Base-by-base conservation (phyloP, 306 rosid genomes). In the Ormosia semicastrata region DNA sequence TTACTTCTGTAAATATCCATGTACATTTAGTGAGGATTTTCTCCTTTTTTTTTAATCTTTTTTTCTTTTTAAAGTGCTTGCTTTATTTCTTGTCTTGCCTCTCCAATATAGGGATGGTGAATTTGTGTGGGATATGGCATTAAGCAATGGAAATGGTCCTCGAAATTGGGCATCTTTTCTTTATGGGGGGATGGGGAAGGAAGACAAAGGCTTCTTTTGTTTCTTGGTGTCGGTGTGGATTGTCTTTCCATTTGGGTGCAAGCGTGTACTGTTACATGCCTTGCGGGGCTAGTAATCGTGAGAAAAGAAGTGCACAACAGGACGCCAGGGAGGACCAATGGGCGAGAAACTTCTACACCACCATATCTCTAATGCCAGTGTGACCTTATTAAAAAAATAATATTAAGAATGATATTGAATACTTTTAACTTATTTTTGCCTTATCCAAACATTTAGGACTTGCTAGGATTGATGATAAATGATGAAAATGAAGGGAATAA, bases 151-250 rank as follows among this genome's bases (percentile, higher is more conserved):
- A 74, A 76, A 66, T 50, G 54, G 77, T 54, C 91, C 85, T 88
- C 17, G 73, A 76, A 78, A 33, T 85, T 43, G 88, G 53, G 83
- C 66, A 84, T 81, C 78, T 76, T 52, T 78, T 62, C 74, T 85
- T 73, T 63, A 57, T 47, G 53, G 84, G 78, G 14, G 2, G 40
- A 56, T 9, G 69, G 49, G 66, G 37, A 66, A 53, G 71, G 43
- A 66, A 60, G 46, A 46, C 34, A 30, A 40, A 53, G 80, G 46
- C 77, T 68, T 70, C 72, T 69, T 65, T 86, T 53, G 53, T 66
- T 78, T 54, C 44, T 79, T 30, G 86, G 78, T 73, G 14, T 77
- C 75, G 58, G 79, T 75, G 84, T 15, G 50, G 29, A 44, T 58
- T 75, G 50, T 82, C 79, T 49, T 49, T 71, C 14, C 49, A 37